Base-by-base conservation (phyloP, 169 alveolate genomes). In the Toxoplasma gondii region DNA sequence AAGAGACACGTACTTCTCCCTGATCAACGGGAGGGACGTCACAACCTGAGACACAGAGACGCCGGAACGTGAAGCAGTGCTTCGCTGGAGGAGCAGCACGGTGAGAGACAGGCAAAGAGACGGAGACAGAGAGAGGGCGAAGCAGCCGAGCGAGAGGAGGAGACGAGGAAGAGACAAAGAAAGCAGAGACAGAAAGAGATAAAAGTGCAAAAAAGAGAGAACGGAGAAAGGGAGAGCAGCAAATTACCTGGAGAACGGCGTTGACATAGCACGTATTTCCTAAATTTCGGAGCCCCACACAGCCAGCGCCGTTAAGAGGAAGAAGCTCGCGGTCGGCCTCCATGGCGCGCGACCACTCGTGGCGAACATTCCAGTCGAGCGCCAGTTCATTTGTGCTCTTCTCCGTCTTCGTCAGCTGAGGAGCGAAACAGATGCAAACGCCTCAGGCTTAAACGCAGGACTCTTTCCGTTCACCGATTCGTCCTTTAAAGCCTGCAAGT, bases 231-330 rank as follows among this genome's bases (percentile, higher is more conserved):
- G 58, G 12, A 49, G 58, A 4, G 22, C 22, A 7, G 58, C 22
- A 12, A 34, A 92, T 34, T 53, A 96, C 97, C 94, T 97, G 98
- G 54, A 97, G 82, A 34, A 97, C 97, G 54, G 97, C 94, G 94
- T 97, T 97, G 69, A 97, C 88, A 91, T 97, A 98, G 94, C 99
- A 98, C 41, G 98, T 96, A 84, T 97, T 97, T 31, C 99, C 99
- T 69, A 96, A 93, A 86, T 98, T 98, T 41, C 96, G 92, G 22
- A 98, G 93, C 4, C 96, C 93, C 86, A 94, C 94, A 27, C 88
- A 24, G 69, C 96, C 95, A 5, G 95, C 92, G 29, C 94, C 96
- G 31, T 70, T 83, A 27, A 49, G 83, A 36, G 69, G 91, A 29
- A 88, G 74, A 49, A 87, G 91, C 91, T 93, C 87, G 39, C 91